A percentile compares a stretch with the other conserved stretches of the same genome.
phyloP scores from a whole-genome alignment of 169 alveolate genomes.

The Eimeria acervulina region DNA sequence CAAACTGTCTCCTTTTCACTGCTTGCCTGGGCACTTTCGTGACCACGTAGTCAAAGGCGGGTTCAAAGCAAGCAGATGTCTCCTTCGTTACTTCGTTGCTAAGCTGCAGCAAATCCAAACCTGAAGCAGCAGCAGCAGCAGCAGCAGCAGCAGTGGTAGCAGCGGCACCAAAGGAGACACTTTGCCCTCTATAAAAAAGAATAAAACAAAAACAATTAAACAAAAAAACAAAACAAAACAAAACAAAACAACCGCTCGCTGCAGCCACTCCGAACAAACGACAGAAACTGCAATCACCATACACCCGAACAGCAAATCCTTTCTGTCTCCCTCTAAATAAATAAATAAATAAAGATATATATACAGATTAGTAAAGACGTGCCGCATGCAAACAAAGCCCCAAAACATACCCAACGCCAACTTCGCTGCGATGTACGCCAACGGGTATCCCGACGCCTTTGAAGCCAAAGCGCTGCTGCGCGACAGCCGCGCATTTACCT shows the following conservation, averaged over 20 bases:
- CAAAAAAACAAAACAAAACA: too few relatives aligned
- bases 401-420: conserved; percentile 92
- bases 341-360: too few relatives aligned
- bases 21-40: conserved; percentile 91
- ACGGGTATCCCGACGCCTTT: conserved; percentile 95
- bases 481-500: conserved; percentile 93
- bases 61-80: conserved; percentile 96
- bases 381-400: not conserved
- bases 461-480: conserved; percentile 95
- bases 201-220: too few relatives aligned
- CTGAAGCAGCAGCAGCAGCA: too few relatives aligned
- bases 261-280: too few relatives aligned
- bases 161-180: not conserved
- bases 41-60: conserved; percentile 93
- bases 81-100: conserved; percentile 91
- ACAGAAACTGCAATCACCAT: too few relatives aligned
- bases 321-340: too few relatives aligned
- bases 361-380: not conserved
- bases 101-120: conserved; percentile 83
- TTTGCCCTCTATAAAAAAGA: too few relatives aligned
- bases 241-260: too few relatives aligned
- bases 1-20: not conserved
- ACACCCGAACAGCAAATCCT: too few relatives aligned
- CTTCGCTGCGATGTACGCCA: conserved; percentile 95
- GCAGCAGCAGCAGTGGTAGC: too few relatives aligned